Evolutionary conservation across 2,329 filamentous ascomycete genomes (phyloP).

Genomic region (Penicillium janthinellum): DNA sequence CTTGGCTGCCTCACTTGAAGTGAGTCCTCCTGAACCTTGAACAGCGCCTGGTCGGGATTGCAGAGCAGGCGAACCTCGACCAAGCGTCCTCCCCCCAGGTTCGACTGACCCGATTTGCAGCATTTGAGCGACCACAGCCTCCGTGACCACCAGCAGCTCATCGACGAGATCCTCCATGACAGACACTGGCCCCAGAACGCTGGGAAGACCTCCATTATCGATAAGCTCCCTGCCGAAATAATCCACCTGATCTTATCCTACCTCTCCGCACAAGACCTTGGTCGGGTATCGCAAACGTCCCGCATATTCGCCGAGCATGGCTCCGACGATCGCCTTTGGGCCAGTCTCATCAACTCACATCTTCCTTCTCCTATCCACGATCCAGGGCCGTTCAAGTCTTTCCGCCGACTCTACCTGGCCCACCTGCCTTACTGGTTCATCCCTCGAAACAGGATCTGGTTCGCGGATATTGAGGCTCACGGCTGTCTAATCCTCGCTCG

Average conservation of each 20-base stretch:
- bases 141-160: conserved; percentile 7
- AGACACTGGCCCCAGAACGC: neutral
- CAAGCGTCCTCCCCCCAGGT: neutral
- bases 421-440: conserved; percentile 87
- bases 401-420: conserved; percentile 69
- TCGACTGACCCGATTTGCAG: conserved; percentile 1
- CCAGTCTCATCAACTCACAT: conserved; percentile 66
- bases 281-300: conserved; percentile 62
- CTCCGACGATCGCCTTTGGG: conserved; percentile 71
- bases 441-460: conserved; percentile 79
- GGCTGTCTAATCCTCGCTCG: conserved; percentile 76
- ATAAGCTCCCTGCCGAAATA: conserved; percentile 70
- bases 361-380: conserved; percentile 61
- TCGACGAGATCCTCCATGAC: conserved; percentile 16
- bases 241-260: conserved; percentile 70
- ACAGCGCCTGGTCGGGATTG: neutral
- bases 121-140: conserved; percentile 5
- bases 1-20: conserved; percentile 1
- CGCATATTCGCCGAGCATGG: conserved; percentile 61
- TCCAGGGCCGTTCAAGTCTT: conserved; percentile 63
- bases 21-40: neutral
- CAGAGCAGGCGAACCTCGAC: neutral
- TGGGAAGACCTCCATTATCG: conserved; percentile 23
- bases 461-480: conserved; percentile 70
- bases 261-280: conserved; percentile 67